phyloP scores from a whole-genome alignment of 805 yeast genomes.

The Candida vartiovaarae region DNA sequence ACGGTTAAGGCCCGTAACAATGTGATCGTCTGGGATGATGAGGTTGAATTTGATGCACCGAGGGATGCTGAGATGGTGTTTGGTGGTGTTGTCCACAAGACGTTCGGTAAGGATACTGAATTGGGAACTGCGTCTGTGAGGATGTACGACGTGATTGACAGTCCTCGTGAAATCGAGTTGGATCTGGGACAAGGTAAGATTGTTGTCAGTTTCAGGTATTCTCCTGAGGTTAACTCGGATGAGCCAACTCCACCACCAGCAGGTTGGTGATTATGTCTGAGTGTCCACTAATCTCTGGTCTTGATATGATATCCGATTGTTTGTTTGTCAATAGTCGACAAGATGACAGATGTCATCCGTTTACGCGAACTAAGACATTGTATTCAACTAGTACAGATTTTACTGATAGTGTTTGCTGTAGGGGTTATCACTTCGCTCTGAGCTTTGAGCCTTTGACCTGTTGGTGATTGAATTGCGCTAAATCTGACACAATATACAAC shows the following conservation, averaged over 20 bases:
- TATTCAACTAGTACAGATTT: no score
- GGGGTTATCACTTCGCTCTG: no score
- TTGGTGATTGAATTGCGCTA: no score
- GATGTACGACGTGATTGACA: slow-evolving; percentile 43
- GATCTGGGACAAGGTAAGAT: slow-evolving; percentile 35
- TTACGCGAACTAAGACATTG: no score
- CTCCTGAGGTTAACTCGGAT: slow-evolving; percentile 18
- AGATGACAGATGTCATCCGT: no score
- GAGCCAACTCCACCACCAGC: slow-evolving; percentile 14
- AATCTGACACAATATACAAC: neutral
- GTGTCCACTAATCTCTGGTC: no score
- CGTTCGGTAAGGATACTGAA: slow-evolving; percentile 62
- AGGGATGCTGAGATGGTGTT: slow-evolving; percentile 54
- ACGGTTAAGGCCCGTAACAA: slow-evolving; percentile 44
- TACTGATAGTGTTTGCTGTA: no score
- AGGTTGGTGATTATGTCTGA: slow-evolving; percentile 10
- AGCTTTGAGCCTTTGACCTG: no score
- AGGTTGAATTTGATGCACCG: slow-evolving; percentile 59
- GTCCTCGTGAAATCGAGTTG: slow-evolving; percentile 34
- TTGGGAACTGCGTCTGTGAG: slow-evolving; percentile 52
- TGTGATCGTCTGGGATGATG: slow-evolving; percentile 50
- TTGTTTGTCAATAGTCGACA: no score
- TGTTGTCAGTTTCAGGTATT: slow-evolving; percentile 34
- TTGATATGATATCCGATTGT: no score
- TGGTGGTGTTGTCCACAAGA: slow-evolving; percentile 58